phyloP scores from a whole-genome alignment of 306 rosid species.

The Prunus kanzakura region DNA sequence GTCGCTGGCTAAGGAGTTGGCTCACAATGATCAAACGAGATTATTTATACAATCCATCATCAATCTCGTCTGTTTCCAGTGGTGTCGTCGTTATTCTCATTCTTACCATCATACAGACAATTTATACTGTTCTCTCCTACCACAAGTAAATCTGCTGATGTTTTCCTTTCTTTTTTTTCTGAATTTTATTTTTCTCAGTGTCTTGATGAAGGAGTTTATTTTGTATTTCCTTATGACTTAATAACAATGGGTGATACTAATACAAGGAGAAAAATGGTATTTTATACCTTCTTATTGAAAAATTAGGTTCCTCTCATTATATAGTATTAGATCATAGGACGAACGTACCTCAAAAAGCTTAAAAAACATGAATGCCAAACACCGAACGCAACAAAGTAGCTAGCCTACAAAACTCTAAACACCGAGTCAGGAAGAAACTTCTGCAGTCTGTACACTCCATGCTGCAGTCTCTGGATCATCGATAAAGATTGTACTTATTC shows the following conservation, averaged over 20 bases:
- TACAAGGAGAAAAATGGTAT: too few relatives aligned
- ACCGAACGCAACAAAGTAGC: constrained; percentile 8
- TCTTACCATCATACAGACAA: too few relatives aligned
- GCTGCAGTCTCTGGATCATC: constrained; percentile 41
- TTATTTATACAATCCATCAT: neutral
- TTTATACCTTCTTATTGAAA: too few relatives aligned
- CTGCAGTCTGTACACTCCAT: constrained; percentile 31
- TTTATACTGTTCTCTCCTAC: too few relatives aligned
- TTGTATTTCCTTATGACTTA: too few relatives aligned
- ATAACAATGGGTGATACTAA: too few relatives aligned
- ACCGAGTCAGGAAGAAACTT: constrained; percentile 28
- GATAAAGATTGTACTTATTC: constrained; percentile 51
- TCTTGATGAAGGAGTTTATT: too few relatives aligned
- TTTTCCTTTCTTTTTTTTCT: too few relatives aligned
- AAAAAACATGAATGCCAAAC: constrained; percentile 15
- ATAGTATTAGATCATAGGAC: neutral
- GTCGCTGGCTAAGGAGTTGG: neutral
- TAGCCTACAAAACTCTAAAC: constrained; percentile 36
- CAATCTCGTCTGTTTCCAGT: neutral
- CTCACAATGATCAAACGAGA: neutral
- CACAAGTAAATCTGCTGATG: too few relatives aligned
- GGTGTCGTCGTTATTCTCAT: too few relatives aligned
- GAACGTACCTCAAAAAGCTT: neutral
- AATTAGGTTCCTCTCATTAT: too few relatives aligned
- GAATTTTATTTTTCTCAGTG: too few relatives aligned